phyloP scores from a whole-genome alignment of 2,329 filamentous ascomycete species.

The Aspergillus glaucus region DNA sequence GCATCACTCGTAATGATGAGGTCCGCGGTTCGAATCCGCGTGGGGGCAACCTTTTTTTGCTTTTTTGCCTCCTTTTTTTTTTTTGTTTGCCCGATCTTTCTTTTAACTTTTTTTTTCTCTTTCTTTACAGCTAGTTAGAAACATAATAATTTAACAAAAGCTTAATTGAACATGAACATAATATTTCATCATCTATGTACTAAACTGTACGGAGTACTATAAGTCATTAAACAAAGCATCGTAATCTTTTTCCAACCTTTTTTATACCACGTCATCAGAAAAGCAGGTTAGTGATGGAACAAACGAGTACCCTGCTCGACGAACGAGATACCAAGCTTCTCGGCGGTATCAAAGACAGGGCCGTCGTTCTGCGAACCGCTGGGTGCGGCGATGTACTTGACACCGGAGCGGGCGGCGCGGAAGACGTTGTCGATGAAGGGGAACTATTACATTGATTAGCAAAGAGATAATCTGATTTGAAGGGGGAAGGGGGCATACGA shows the following conservation, averaged over 20 bases:
- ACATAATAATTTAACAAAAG: too few relatives aligned
- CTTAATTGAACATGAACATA: neutral
- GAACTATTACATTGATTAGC: constrained; percentile 50
- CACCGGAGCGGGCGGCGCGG: constrained; percentile 78
- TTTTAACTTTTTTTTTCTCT: neutral
- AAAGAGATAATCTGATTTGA: neutral
- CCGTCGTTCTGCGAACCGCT: constrained; percentile 59
- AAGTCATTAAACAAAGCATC: neutral
- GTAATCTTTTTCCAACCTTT: neutral
- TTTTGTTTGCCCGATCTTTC: neutral
- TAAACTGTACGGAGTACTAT: neutral
- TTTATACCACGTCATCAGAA: neutral
- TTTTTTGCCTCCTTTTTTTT: neutral
- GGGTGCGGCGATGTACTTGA: constrained; percentile 92
- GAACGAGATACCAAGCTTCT: constrained; percentile 87
- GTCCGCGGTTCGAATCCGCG: constrained; percentile 31
- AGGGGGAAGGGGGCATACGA: constrained; percentile 57
- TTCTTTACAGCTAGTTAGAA: neutral
- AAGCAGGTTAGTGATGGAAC: constrained; percentile 73
- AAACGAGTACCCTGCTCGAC: constrained; percentile 90
- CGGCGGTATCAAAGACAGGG: constrained; percentile 67
- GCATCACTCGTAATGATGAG: constrained; percentile 35
- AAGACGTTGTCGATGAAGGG: constrained; percentile 98
- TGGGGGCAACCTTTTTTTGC: constrained; percentile 20
- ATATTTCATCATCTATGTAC: neutral